Evolutionary conservation across 352 stramenopile genomes (phyloP), one percentile per base, ranked within the genome.

Genomic region (Globisporangium takayamanum): DNA sequence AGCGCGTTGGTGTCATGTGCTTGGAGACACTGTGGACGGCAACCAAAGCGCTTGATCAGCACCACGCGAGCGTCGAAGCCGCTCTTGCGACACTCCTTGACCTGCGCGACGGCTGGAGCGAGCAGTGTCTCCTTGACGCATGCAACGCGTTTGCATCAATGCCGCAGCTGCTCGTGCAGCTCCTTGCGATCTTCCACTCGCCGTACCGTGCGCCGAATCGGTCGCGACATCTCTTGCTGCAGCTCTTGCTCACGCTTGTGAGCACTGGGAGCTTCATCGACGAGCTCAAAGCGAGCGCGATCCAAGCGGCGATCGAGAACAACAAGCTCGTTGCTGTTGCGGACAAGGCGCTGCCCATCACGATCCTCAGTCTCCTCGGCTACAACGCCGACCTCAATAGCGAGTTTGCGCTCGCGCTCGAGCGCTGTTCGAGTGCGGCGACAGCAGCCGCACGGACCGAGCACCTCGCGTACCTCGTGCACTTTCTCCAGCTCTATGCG

Each of bases 341-440:
- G 3, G 74, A 88, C 54, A 89, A 92, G 49, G 65, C 77, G 5
- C 55, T 88, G 8, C 67, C 72, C 11, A 74, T 89, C 1, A 72
- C 82, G 7, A 74, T 92, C 22, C 52, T 92, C 12, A 76, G 77
- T 36, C 60, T 92, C 36, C 66, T 92, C 1, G 82, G 82, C 0
- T 92, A 87, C 62, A 88, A 78, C 18, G 64, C 79, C 0, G 79
- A 92, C 57, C 58, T 92, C 10, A 89, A 87, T 37, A 72, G 72
- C 28, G 82, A 89, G 37, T 87, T 89, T 30, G 67, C 68, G 16
- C 53, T 67, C 11, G 72, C 72, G 1, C 64, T 92, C 5, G 49
- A 74, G 2, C 66, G 72, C 5, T 83, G 87, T 30, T 59, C 67
- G 41, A 55, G 59, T 16, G 71, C 71, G 0, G 33, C 62, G 2